These are phyloP conservation scores for Tylopilus sp. DNA, from an alignment of 1,284 basidiomycete genomes.

Conservation along the genomic window DNA sequence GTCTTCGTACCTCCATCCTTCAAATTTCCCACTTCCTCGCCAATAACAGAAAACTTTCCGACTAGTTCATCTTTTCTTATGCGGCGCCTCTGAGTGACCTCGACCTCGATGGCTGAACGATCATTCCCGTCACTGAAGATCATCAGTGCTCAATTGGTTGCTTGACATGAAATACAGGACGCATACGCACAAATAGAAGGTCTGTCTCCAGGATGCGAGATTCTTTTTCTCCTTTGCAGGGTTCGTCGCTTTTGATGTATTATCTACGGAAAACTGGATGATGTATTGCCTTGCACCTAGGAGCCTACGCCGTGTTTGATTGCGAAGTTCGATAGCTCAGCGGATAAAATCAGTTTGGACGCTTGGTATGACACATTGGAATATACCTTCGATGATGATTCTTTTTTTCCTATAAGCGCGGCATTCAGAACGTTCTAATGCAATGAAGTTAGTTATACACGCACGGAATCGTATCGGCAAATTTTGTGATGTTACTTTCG, in stretches of 20 bases:
- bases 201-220: constrained; percentile 22
- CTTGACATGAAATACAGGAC: too few species aligned
- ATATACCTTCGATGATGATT: too few species aligned
- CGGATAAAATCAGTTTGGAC: too few species aligned
- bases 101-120: constrained; percentile 14
- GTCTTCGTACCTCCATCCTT: constrained; percentile 28
- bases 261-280: constrained; percentile 19
- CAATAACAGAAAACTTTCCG: constrained; percentile 21
- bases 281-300: constrained; percentile 21
- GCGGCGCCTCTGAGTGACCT: constrained; percentile 19
- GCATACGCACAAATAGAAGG: constrained; percentile 32
- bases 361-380: too few species aligned
- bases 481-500: too few species aligned
- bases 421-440: too few species aligned
- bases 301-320: constrained; percentile 9
- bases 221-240: constrained; percentile 17
- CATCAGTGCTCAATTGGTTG: too few species aligned
- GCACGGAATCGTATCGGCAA: too few species aligned
- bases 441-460: too few species aligned
- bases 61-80: constrained; percentile 16
- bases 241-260: constrained; percentile 21
- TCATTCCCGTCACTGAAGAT: constrained; percentile 26
- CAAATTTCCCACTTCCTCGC: constrained; percentile 17
- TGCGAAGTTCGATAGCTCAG: constrained; percentile 30
- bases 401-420: too few species aligned